A percentile compares a stretch with the other conserved stretches of the same genome.
phyloP scores from a whole-genome alignment of 1,139 yeast species.

The Taiozyma sp. region DNA sequence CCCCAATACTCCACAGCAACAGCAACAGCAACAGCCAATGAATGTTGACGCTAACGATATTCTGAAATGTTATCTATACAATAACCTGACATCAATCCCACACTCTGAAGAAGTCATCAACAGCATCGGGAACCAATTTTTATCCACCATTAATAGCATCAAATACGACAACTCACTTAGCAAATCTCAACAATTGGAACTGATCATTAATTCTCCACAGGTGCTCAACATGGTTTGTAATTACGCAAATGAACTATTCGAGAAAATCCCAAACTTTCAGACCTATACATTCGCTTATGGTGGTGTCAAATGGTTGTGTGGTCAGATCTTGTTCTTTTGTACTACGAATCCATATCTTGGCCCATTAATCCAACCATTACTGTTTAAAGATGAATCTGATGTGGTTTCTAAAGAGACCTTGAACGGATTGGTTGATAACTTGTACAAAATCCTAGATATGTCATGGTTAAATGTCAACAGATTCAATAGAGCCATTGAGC shows the following conservation, averaged over 20 bases:
- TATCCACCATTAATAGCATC: slow-evolving; percentile 7
- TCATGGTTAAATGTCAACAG: slow-evolving; percentile 9
- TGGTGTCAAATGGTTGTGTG: slow-evolving; percentile 14
- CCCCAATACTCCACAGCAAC: neutral
- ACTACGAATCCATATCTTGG: slow-evolving; percentile 7
- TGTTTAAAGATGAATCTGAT: slow-evolving; percentile 7
- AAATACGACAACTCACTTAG: neutral
- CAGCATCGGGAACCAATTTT: slow-evolving; percentile 8
- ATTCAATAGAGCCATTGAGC: slow-evolving; percentile 1
- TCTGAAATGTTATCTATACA: slow-evolving; percentile 7
- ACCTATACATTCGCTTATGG: slow-evolving; percentile 12
- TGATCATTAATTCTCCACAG: slow-evolving; percentile 9
- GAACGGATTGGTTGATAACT: slow-evolving; percentile 3
- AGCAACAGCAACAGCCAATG: neutral
- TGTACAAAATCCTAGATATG: slow-evolving; percentile 6
- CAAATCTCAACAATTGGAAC: neutral
- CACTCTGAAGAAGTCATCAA: slow-evolving; percentile 7
- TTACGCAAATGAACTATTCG: slow-evolving; percentile 11
- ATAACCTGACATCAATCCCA: slow-evolving; percentile 7
- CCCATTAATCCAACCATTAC: slow-evolving; percentile 7
- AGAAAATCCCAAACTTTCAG: slow-evolving; percentile 10
- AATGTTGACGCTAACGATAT: slow-evolving; percentile 3
- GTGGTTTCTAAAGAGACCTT: slow-evolving; percentile 2
- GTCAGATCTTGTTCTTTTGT: slow-evolving; percentile 10
- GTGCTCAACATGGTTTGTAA: slow-evolving; percentile 12